A percentile compares a stretch with the other conserved stretches of the same genome.
These are phyloP conservation scores for Vaccinium vitisidaea DNA, from an alignment of 148 eudicot species.

Conservation along the genomic window DNA sequence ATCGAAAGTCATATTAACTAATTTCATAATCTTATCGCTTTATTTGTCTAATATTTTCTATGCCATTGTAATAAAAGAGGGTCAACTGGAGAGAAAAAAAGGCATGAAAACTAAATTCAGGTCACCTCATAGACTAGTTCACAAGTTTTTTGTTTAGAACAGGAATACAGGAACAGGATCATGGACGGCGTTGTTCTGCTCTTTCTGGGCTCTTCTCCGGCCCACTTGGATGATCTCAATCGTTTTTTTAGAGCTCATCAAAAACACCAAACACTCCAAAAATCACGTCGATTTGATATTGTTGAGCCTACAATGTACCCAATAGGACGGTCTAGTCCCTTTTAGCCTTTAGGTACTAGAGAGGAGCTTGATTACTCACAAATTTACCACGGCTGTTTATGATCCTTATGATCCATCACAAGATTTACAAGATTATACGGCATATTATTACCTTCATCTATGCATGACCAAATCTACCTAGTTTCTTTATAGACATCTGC, in stretches of 20 bases:
- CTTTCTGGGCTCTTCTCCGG: neutral
- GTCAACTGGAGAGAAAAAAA: neutral
- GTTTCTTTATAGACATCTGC: neutral
- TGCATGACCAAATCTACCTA: neutral
- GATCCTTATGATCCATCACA: neutral
- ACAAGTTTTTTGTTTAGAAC: neutral
- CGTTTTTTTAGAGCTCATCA: neutral
- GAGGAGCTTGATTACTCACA: neutral
- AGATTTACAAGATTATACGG: neutral
- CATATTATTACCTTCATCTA: neutral
- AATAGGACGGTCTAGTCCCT: neutral
- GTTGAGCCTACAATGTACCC: neutral
- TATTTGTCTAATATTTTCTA: neutral
- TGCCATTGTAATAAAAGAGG: neutral
- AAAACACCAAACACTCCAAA: neutral
- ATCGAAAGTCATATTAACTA: neutral
- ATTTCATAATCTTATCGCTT: neutral
- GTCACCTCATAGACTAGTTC: neutral
- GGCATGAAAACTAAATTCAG: neutral
- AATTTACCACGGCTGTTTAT: neutral
- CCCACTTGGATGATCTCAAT: neutral
- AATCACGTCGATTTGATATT: neutral
- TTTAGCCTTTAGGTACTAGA: neutral
- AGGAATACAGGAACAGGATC: neutral
- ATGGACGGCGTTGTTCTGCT: neutral